phyloP scores from a whole-genome alignment of 1,139 yeast genomes.

The Yamadazyma oceani region DNA sequence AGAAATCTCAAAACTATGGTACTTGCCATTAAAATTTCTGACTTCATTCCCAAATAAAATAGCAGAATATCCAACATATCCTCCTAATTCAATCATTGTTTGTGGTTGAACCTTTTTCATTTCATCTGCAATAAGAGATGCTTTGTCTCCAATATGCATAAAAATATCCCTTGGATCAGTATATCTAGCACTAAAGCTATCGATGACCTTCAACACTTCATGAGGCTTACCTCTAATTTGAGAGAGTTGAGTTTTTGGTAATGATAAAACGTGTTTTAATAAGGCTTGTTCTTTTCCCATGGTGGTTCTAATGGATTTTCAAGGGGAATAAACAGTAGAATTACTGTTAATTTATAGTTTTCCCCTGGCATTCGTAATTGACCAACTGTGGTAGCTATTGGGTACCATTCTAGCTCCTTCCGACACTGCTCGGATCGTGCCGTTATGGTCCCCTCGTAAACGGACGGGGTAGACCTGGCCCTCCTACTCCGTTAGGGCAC shows the following conservation, averaged over 20 bases:
- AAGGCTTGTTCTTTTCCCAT: constrained; percentile 1
- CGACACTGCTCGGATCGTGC: no score
- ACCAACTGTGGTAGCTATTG: no score
- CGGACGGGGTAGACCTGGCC: no score
- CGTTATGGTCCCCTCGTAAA: no score
- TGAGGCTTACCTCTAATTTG: constrained; percentile 21
- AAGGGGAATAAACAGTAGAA: no score
- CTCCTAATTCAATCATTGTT: constrained; percentile 35
- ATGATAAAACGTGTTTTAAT: not conserved
- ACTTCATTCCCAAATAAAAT: constrained; percentile 33
- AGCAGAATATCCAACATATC: constrained; percentile 46
- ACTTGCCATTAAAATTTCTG: constrained; percentile 24
- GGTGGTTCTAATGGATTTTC: no score
- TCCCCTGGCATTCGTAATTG: no score
- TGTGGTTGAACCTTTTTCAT: constrained; percentile 15
- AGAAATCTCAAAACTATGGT: constrained; percentile 39
- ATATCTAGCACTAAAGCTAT: constrained; percentile 17
- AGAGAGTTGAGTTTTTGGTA: not conserved
- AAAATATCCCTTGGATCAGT: constrained; percentile 10
- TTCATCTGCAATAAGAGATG: constrained; percentile 25
- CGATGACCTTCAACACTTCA: constrained; percentile 30
- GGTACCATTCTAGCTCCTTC: no score
- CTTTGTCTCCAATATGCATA: constrained; percentile 40
- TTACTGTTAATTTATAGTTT: no score
- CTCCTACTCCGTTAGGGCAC: no score